Evolutionary conservation across 2,329 filamentous ascomycete species (phyloP), one percentile per base, ranked within the genome.

Genomic region (Fusarium solani-melongenae): DNA sequence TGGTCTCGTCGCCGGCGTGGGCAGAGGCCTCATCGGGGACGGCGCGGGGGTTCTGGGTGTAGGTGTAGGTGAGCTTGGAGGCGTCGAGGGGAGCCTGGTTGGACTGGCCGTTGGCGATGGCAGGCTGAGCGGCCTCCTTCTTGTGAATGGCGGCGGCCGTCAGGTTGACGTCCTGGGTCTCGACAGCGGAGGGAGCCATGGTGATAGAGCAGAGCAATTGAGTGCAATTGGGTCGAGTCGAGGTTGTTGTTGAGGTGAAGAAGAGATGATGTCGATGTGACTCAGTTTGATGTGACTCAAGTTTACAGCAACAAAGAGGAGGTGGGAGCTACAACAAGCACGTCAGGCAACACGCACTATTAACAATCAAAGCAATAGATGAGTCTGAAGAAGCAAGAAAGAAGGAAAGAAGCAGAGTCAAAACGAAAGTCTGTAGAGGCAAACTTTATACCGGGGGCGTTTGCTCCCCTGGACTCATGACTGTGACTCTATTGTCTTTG

Each of bases 51-150:
- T 79, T 83, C 51, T 83, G 81, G 64, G 87, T 89, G 74, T 84
- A 83, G 70, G 83, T 88, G 84, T 89, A 88, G 66, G 81, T 88
- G 76, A 92, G 85, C 80, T 88, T 88, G 72, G 90, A 91, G 74
- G 90, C 89, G 78, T 92, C 88, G 62, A 92, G 86, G 83, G 81
- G 91, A 84, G 79, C 90, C 84, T 81, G 74, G 81, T 90, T 90
- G 53, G 90, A 72, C 69, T 83, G 74, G 77, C 79, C 79, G 41
- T 81, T 81, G 76, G 80, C 61, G 49, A 80, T 77, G 62, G 81
- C 80, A 56, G 80, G 73, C 38, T 81, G 77, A 66, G 79, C 78
- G 33, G 82, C 79, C 73, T 87, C 81, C 76, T 88, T 88, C 79
- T 88, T 84, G 75, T 86, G 82, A 66, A 90, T 81, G 73, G 87